Evolutionary conservation across 2,329 filamentous ascomycete species (phyloP), one percentile per base, ranked within the genome.

Genomic region (Trichoderma sp.): DNA sequence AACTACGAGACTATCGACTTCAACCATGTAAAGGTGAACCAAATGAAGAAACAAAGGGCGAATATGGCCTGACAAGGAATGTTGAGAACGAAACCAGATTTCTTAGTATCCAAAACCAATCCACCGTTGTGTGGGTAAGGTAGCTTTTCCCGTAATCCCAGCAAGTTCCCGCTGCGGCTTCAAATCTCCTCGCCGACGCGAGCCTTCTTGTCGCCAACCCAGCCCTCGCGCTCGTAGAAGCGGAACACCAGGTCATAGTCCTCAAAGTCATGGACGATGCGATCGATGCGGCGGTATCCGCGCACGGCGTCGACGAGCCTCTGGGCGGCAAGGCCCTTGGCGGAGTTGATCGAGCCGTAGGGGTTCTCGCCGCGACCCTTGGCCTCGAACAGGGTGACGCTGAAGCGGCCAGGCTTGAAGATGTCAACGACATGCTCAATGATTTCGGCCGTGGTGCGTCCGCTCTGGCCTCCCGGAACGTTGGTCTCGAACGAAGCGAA

Each of bases 401-500:
- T 97, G 83, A 99, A 99, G 62, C 94, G 90, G n/a, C 94, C 94
- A 0, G 95, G 95, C 76, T 93, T 92, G 86, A 99, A 99, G 74
- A 99, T 99, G 69, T 87, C 85, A 51, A 98, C 93, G 1, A 98
- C 95, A 70, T 97, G 92, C 77, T 97, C 88, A 68, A 99, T 90
- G 67, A 98, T 90, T 69, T 97, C 94, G 28, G 88, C 88, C 0
- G 94, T 97, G 75, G 93, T 90, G 68, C 93, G 90, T 17, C 93
- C 93, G 64, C 87, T 92, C 79, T 97, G 92, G 5, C 88, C 89
- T 28, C 92, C 90, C 1, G 95, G 95, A 4, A 99, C 94, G 72
- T 98, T 99, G 70, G 95, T 98, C 82, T 99, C 95, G 75, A 99
- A 99, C 2, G 93, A 97, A 43, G 95, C 95, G 76, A 96, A 99